A percentile compares a stretch with the other conserved stretches of the same genome.
phyloP scores from a whole-genome alignment of 768 basidiomycete genomes.

The Paxillus involutus region DNA sequence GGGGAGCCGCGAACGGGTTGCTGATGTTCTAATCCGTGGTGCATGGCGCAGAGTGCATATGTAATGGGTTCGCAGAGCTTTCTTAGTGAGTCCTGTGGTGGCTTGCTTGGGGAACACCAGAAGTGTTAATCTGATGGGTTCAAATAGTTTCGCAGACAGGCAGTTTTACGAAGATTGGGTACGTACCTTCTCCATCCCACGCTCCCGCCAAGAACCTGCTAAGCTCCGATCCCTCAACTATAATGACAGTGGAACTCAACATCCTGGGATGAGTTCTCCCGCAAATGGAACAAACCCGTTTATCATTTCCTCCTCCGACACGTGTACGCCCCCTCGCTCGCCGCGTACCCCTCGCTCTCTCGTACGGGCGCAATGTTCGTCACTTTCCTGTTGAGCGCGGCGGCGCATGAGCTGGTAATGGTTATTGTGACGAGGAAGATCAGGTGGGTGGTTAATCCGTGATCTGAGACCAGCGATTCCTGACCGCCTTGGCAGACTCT shows the following conservation, averaged over 20 bases:
- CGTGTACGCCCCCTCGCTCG: conserved; percentile 89
- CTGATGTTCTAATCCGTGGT: neutral
- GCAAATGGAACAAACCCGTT: conserved; percentile 99
- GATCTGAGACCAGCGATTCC: neutral
- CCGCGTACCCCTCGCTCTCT: conserved; percentile 67
- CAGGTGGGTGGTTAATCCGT: conserved; percentile 45
- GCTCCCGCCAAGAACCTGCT: neutral
- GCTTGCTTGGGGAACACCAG: neutral
- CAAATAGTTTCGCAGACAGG: conserved; percentile 85
- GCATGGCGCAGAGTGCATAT: conserved; percentile 76
- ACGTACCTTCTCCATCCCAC: conserved; percentile 1
- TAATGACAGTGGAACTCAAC: conserved; percentile 88
- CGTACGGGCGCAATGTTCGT: conserved; percentile 82
- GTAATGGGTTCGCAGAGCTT: conserved; percentile 92
- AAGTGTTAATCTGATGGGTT: conserved; percentile 1
- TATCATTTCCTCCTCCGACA: conserved; percentile 92
- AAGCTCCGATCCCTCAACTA: neutral
- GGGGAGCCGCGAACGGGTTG: neutral
- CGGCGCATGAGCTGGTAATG: conserved; percentile 95
- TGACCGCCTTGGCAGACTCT: conserved; percentile 52
- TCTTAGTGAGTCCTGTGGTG: conserved; percentile 60
- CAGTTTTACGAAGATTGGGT: conserved; percentile 99
- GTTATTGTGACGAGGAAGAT: conserved; percentile 92
- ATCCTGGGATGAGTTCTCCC: conserved; percentile 95
- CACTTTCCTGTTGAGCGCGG: conserved; percentile 90